Conservation (phyloP, 192 early-diverging fungal species). For the Coemansia sp. region DNA sequence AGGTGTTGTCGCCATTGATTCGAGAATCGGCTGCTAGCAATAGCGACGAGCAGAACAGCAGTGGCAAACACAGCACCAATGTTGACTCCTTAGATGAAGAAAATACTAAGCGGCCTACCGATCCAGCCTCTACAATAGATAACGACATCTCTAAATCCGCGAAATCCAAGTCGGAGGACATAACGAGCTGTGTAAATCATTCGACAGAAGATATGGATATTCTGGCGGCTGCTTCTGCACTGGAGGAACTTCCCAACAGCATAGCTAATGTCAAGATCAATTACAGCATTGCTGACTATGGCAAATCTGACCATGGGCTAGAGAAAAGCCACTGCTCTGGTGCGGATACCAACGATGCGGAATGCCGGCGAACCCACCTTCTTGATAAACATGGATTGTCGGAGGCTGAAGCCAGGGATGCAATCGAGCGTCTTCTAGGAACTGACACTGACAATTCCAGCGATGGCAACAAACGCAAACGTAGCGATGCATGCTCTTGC, state of each 20-base stretch:
- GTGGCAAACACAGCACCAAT: not conserved
- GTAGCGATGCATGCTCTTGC: not conserved
- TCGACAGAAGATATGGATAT: not conserved
- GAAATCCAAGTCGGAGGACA: not conserved
- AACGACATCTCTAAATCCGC: not conserved
- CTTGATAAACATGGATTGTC: not conserved
- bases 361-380: not conserved
- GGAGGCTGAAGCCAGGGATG: not conserved
- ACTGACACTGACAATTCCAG: not conserved
- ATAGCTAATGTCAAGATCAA: not conserved
- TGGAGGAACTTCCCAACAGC: conserved; percentile 9
- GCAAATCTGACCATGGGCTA: not conserved
- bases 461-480: conserved; percentile 6
- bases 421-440: not conserved
- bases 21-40: not conserved
- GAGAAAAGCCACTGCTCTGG: not conserved
- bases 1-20: conserved; percentile 18
- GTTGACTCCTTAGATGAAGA: not conserved
- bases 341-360: not conserved
- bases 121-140: not conserved
- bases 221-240: not conserved
- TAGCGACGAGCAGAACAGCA: not conserved
- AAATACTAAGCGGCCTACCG: not conserved
- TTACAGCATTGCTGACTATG: not conserved
- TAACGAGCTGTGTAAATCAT: not conserved